Evolutionary conservation across 2,329 filamentous ascomycete genomes (phyloP), one percentile per base, ranked within the genome.

Genomic region (Ceratocystis ficicola): DNA sequence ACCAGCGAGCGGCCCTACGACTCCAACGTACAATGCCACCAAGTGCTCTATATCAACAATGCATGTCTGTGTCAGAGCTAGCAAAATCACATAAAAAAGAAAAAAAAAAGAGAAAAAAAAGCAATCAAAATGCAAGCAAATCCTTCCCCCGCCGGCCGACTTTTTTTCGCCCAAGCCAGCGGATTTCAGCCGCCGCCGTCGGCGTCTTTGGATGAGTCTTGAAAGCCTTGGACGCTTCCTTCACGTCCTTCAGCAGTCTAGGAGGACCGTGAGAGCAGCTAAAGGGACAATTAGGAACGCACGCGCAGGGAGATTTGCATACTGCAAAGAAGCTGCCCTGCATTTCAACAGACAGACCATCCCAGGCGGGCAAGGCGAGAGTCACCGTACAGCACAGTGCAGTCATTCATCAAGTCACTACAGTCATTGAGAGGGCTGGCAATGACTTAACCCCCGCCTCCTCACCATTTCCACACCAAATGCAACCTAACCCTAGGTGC

Each of bases 61-160:
- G 30, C 30, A 32, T 32, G 30, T 32, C 6, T 32, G 30, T 36
- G 32, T 36, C 32, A 36, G 12, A 36, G 32, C 32, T 10, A 36
- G 10, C 32, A 3, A 36, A 36, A 15, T 52, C 28, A 6, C 20
- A 25, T 17, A 22, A 46, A 17, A 12, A 17, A 15, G 17, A 17
- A 44, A 2, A 44, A 44, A 17, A 44, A 5, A 17, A 44, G 4
- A 44, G 8, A 46, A 48, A 36, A 12, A 36, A 10, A 36, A 36
- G 32, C 1, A 10, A 36, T 36, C 10, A 3, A 36, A 12, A 12
- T 10, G 32, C 32, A 12, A 36, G 46, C 17, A 50, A 59, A 32
- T 59, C 52, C 28, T 59, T 59, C 28, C 52, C 52, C 52, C 52
- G 52, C 52, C 52, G 52, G 52, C 52, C 52, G 15, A 59, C 32